These are phyloP conservation scores for Graphilbum sp. DNA, from an alignment of 2,329 filamentous ascomycete genomes.

Conservation along the genomic window DNA sequence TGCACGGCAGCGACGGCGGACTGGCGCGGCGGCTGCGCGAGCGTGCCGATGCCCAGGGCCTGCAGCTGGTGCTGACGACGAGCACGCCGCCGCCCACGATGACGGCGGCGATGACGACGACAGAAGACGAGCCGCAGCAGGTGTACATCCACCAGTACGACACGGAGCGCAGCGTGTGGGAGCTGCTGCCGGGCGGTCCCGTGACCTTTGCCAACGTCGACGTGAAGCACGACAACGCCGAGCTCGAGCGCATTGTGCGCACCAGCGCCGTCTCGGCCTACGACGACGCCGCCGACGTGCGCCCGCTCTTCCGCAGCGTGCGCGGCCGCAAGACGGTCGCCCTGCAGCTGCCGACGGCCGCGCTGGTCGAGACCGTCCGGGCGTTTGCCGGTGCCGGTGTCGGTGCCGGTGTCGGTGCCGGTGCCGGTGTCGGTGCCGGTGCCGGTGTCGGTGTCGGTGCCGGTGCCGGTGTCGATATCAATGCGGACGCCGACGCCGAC, in stretches of 20 bases:
- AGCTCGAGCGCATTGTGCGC: conserved; percentile 12
- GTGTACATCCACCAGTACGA: neutral
- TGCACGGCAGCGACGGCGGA: neutral
- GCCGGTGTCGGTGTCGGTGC: too few species aligned
- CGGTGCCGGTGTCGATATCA: too few species aligned
- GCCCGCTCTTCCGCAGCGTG: neutral
- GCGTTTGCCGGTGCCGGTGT: too few species aligned
- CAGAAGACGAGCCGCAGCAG: neutral
- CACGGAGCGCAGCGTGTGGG: neutral
- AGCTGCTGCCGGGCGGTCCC: neutral
- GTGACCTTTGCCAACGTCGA: conserved; percentile 8
- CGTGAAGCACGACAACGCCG: conserved; percentile 3
- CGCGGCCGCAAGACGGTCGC: neutral
- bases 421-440: too few species aligned
- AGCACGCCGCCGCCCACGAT: neutral
- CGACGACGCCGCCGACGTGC: neutral
- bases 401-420: too few species aligned
- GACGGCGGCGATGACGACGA: neutral
- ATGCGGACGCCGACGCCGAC: too few species aligned
- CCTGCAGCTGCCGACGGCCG: neutral
- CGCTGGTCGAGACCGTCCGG: neutral
- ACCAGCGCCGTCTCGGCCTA: neutral
- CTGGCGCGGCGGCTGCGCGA: neutral
- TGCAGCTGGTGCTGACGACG: neutral
- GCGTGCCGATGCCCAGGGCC: neutral